phyloP scores from a whole-genome alignment of 2,329 filamentous ascomycete genomes.

The Trichoderma oligosporum region DNA sequence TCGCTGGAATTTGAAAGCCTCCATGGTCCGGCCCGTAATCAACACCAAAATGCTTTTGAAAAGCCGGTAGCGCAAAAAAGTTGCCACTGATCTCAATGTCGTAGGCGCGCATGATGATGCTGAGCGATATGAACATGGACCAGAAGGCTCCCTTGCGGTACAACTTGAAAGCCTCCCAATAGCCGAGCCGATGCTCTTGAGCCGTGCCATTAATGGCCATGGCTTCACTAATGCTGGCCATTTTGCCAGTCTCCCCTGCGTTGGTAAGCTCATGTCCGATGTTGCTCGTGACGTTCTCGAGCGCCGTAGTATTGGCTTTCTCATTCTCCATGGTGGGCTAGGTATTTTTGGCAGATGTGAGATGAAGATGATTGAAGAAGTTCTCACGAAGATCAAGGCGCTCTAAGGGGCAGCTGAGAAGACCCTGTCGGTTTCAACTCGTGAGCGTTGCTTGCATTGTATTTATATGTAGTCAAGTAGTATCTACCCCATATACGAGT shows the following conservation, averaged over 20 bases:
- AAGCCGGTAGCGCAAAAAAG: constrained; percentile 35
- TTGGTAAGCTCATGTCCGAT: constrained; percentile 16
- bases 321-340: constrained; percentile 15
- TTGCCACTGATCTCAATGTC: constrained; percentile 36
- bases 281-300: constrained; percentile 16
- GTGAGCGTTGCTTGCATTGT: constrained; percentile 1
- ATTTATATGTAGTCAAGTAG: constrained; percentile 16
- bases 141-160: constrained; percentile 37
- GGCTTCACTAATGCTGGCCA: constrained; percentile 14
- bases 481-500: neutral
- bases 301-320: neutral
- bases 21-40: constrained; percentile 18
- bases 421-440: neutral
- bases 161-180: constrained; percentile 26
- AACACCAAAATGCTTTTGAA: constrained; percentile 9
- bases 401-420: neutral
- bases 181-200: constrained; percentile 5
- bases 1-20: constrained; percentile 39
- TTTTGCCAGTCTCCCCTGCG: constrained; percentile 9
- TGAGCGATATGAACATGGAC: constrained; percentile 35
- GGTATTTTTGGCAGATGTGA: neutral
- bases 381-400: neutral
- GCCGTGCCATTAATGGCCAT: constrained; percentile 13
- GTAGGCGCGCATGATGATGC: constrained; percentile 44
- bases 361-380: neutral